Base-by-base conservation (phyloP, 768 basidiomycete species). In the Pilatotrama ljubarskyi region DNA sequence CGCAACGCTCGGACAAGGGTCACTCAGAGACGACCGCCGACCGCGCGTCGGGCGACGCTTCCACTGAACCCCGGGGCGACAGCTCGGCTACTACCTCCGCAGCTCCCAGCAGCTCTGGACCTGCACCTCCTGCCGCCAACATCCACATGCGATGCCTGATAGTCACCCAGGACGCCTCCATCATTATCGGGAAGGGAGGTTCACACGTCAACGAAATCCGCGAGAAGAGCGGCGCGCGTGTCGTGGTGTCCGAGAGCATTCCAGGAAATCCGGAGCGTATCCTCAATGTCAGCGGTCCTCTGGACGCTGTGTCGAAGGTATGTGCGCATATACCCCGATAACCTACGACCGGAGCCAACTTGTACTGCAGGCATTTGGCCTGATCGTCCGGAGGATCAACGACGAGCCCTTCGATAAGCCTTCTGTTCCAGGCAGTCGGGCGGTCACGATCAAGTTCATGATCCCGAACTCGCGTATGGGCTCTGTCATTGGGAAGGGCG, bases 371-470 rank as follows among this genome's bases (percentile, higher is more conserved):
- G 97, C 97, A 9, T 99, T 98, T 74, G 97, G 97, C 55, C 86
- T 99, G 62, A 98, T 99, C 69, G 97, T 98, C 20, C 90, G 97
- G 60, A 87, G 96, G 66, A 99, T 98, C 75, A 99, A 98, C 71
- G 97, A 99, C 70, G 97, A 98, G 73, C 96, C 97, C 1, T 98
- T 97, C 75, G 97, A 98, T 69, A 89, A 92, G 44, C 93, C 97
- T 20, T 98, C 96, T 36, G 93, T 98, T 5, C 97, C 97, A 46
- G 97, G 97, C 59, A 97, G 95, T 70, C 86, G 95, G 60, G 96
- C 97, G 26, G 97, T 99, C 55, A 98, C 97, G 29, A 98, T 99
- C 82, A 98, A 98, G 74, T 98, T 94, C 72, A 98, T 98, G 90
- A 97, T 98, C 58, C 96, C 96, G 64, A 98, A 98, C 75, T 95